Percentiles rank a stretch among this genome's conserved stretches.
These are phyloP conservation scores for Cercospora berteroae DNA, from an alignment of 2,329 filamentous ascomycete genomes.

Conservation along the genomic window DNA sequence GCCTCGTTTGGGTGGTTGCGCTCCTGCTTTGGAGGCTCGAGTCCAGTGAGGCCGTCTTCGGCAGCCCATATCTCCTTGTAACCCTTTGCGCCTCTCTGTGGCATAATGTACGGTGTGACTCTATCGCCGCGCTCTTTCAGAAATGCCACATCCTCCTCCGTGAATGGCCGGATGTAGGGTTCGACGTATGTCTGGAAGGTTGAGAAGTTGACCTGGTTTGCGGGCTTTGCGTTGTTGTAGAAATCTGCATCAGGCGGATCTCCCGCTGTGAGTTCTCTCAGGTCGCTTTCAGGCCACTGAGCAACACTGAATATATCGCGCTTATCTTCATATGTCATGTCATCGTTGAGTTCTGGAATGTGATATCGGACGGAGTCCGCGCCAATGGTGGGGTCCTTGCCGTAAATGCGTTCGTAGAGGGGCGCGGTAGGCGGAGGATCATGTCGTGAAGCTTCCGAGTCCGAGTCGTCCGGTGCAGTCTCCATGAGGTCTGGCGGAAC, in stretches of 20 bases:
- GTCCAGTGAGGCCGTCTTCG: slow-evolving; percentile 77
- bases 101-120: slow-evolving; percentile 77
- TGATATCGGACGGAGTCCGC: slow-evolving; percentile 91
- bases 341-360: slow-evolving; percentile 70
- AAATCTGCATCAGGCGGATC: slow-evolving; percentile 93
- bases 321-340: slow-evolving; percentile 80
- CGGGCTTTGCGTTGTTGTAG: slow-evolving; percentile 79
- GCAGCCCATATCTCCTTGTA: slow-evolving; percentile 93
- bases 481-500: slow-evolving; percentile 50
- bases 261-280: slow-evolving; percentile 82
- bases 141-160: slow-evolving; percentile 92
- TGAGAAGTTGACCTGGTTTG: slow-evolving; percentile 88
- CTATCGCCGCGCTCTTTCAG: slow-evolving; percentile 83
- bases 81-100: slow-evolving; percentile 76
- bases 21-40: slow-evolving; percentile 64
- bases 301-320: slow-evolving; percentile 86
- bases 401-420: slow-evolving; percentile 78
- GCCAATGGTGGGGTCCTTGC: slow-evolving; percentile 87
- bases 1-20: slow-evolving; percentile 76
- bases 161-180: slow-evolving; percentile 83
- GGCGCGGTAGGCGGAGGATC: slow-evolving; percentile 59
- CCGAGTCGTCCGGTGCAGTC: slow-evolving; percentile 62
- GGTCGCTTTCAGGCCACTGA: slow-evolving; percentile 74
- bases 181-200: slow-evolving; percentile 94
- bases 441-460: slow-evolving; percentile 56